phyloP scores from a whole-genome alignment of 2,329 filamentous ascomycete species.

The Metarhizium guizhouense region DNA sequence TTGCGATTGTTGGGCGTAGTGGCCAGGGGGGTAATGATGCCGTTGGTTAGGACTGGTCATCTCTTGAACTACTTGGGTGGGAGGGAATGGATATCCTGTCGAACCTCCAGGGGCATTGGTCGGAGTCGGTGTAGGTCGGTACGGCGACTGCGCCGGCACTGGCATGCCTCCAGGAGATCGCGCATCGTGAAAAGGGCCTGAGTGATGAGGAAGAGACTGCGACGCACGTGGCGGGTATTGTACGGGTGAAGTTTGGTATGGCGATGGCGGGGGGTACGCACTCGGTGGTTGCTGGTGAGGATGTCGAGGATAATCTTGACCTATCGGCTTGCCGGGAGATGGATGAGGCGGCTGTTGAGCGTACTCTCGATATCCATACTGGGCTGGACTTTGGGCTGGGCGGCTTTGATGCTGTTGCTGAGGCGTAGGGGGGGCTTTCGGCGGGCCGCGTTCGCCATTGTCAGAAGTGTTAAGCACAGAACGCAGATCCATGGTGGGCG shows the following conservation, averaged over 20 bases:
- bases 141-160: constrained; percentile 33
- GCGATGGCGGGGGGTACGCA: constrained; percentile 28
- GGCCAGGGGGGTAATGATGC: constrained; percentile 39
- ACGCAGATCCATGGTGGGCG: constrained; percentile 38
- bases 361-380: constrained; percentile 44
- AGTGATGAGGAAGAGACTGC: constrained; percentile 29
- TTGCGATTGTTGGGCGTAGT: constrained; percentile 30
- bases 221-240: constrained; percentile 35
- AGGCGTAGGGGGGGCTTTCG: constrained; percentile 22
- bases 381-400: constrained; percentile 29
- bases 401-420: constrained; percentile 24
- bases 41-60: constrained; percentile 42
- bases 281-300: constrained; percentile 20
- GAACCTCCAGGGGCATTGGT: constrained; percentile 27
- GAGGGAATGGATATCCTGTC: constrained; percentile 43
- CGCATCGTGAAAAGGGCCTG: constrained; percentile 34
- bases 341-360: constrained; percentile 29
- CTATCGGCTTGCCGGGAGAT: constrained; percentile 37
- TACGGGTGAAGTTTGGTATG: constrained; percentile 26
- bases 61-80: constrained; percentile 30
- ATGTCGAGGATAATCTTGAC: constrained; percentile 34
- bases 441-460: constrained; percentile 28
- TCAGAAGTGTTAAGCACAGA: constrained; percentile 47
- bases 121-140: constrained; percentile 40
- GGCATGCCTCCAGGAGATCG: constrained; percentile 36